Evolutionary conservation across 495 filamentous ascomycete species (phyloP).

Genomic region (Penicillium steckii): DNA sequence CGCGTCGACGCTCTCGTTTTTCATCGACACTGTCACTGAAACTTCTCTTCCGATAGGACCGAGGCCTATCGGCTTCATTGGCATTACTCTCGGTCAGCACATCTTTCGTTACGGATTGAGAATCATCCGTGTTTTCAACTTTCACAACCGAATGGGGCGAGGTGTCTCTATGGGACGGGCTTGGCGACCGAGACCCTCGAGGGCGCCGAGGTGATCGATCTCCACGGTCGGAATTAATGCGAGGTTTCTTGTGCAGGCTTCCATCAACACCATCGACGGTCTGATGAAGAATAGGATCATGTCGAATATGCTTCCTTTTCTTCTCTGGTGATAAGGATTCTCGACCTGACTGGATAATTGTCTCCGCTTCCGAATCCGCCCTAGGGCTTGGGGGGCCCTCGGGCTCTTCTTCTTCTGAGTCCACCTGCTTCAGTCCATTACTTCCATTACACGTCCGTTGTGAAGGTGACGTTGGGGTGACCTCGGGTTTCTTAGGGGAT

Average conservation of each 20-base stretch:
- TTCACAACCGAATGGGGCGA: slow-evolving; percentile 36
- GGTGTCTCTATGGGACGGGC: slow-evolving; percentile 20
- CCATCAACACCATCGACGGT: slow-evolving; percentile 42
- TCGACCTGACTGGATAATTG: slow-evolving; percentile 72
- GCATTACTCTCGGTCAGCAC: slow-evolving; percentile 15
- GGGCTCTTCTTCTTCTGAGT: slow-evolving; percentile 20
- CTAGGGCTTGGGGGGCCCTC: slow-evolving; percentile 40
- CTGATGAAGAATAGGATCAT: slow-evolving; percentile 52
- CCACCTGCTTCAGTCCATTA: slow-evolving; percentile 24
- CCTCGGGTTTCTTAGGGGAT: slow-evolving; percentile 24
- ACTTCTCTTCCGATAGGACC: slow-evolving; percentile 38
- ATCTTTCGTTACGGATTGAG: slow-evolving; percentile 22
- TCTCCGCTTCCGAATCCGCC: slow-evolving; percentile 77
- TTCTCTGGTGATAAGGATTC: slow-evolving; percentile 69
- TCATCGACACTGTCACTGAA: slow-evolving; percentile 43
- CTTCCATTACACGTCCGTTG: slow-evolving; percentile 13
- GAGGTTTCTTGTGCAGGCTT: slow-evolving; percentile 46
- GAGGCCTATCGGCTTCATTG: slow-evolving; percentile 20
- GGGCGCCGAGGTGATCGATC: slow-evolving; percentile 17
- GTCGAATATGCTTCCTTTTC: slow-evolving; percentile 65
- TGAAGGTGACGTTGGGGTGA: slow-evolving; percentile 14
- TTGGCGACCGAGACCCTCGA: slow-evolving; percentile 27
- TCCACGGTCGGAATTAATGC: slow-evolving; percentile 26
- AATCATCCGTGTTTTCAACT: slow-evolving; percentile 37
- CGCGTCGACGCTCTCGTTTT: slow-evolving; percentile 27